Percentiles rank a stretch among this genome's conserved stretches.
Conservation (phyloP, 768 basidiomycete genomes). For the Hypsizygus marmoreus region DNA sequence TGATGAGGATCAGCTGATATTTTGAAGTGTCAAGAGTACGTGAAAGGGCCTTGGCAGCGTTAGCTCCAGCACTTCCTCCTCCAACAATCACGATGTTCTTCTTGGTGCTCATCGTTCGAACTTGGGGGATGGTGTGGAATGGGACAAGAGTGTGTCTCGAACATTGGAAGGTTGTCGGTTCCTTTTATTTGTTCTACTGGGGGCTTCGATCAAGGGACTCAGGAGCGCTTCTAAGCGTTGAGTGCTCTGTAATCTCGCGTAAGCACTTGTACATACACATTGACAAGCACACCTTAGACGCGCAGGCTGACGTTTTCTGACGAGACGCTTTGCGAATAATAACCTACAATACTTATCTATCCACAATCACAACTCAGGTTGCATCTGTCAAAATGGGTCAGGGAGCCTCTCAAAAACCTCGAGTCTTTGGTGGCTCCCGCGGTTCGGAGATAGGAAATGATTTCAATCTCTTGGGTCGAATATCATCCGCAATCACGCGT, state of each 20-base stretch:
- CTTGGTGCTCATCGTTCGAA: constrained; percentile 16
- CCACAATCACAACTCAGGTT: no score
- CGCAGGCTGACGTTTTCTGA: no score
- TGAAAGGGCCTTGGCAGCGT: constrained; percentile 49
- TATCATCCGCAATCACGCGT: no score
- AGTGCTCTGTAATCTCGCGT: constrained; percentile 4
- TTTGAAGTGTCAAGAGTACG: constrained; percentile 47
- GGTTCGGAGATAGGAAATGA: not conserved
- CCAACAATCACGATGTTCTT: constrained; percentile 46
- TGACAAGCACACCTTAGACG: no score
- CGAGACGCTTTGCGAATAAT: no score
- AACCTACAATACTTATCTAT: no score
- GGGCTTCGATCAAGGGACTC: constrained; percentile 3
- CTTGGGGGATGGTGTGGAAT: not conserved
- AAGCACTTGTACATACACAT: constrained; percentile 1
- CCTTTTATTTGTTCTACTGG: constrained; percentile 4
- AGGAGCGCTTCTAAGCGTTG: no score
- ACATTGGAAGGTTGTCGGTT: not conserved
- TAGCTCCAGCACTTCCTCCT: constrained; percentile 59
- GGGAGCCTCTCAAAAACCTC: no score
- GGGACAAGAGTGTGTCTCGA: not conserved
- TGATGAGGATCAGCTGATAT: constrained; percentile 58
- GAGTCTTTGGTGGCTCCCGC: no score
- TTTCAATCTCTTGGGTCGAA: no score
- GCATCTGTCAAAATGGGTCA: no score